phyloP scores from a whole-genome alignment of 495 filamentous ascomycete species.

The Parathielavia appendiculata region DNA sequence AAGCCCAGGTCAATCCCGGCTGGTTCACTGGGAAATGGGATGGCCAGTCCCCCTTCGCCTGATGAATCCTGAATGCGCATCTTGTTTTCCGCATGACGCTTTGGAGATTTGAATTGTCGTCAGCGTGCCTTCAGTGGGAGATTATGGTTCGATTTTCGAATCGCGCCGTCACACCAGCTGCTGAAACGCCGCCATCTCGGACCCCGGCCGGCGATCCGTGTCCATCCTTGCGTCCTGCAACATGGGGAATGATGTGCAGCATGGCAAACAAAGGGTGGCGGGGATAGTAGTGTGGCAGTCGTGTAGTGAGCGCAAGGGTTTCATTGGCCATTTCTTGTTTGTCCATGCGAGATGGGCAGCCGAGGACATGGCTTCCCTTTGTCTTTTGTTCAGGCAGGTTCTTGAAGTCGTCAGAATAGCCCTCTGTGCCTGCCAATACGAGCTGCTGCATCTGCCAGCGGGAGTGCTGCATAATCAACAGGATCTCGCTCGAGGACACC shows the following conservation, averaged over 20 bases:
- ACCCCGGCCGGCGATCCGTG: constrained; percentile 4
- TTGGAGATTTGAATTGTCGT: constrained; percentile 5
- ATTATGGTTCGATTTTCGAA: background rate
- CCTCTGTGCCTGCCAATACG: background rate
- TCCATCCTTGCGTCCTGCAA: constrained; percentile 19
- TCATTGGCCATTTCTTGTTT: background rate
- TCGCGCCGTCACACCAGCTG: background rate
- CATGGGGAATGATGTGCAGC: constrained; percentile 24
- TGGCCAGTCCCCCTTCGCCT: background rate
- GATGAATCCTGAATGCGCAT: background rate
- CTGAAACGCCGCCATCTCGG: background rate
- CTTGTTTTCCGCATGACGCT: background rate
- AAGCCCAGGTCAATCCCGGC: background rate
- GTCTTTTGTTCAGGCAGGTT: no score
- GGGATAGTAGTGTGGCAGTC: constrained; percentile 7
- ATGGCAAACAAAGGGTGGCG: constrained; percentile 2
- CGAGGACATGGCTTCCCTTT: background rate
- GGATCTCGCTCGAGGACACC: background rate
- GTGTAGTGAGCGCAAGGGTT: background rate
- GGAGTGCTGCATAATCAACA: background rate
- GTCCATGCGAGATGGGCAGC: background rate
- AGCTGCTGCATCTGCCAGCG: constrained; percentile 4
- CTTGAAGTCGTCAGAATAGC: background rate
- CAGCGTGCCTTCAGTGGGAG: background rate
- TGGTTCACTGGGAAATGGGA: background rate